Percentiles rank a stretch among this genome's conserved stretches.
Conservation (phyloP, 129 eudicot species). For the Kitagawia praeruptora region DNA sequence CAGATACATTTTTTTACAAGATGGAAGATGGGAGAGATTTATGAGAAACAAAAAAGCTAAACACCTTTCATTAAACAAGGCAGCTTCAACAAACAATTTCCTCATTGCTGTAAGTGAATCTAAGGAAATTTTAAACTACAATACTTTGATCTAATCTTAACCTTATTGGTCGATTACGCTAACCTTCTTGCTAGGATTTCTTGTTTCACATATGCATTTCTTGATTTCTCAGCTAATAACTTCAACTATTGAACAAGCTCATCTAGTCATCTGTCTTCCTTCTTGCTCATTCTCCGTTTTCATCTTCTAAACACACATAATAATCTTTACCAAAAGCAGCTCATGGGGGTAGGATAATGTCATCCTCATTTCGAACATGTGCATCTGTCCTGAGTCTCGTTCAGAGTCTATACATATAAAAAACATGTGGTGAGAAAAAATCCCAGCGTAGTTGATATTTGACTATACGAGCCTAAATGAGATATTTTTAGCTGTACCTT, state of each 20-base stretch:
- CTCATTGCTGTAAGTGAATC: not conserved
- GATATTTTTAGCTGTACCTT: constrained; percentile 9
- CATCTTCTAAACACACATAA: constrained; percentile 1
- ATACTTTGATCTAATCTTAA: not conserved
- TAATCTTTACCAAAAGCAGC: constrained; percentile 8
- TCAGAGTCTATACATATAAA: constrained; percentile 40
- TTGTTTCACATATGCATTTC: not conserved
- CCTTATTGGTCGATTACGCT: not conserved
- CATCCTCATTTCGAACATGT: constrained; percentile 37
- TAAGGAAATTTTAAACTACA: not conserved
- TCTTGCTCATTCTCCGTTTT: not conserved
- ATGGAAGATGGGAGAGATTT: not conserved
- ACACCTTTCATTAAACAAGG: not conserved
- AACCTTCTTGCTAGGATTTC: not conserved
- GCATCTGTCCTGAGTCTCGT: constrained; percentile 45
- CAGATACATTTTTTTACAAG: not conserved
- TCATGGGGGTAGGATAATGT: constrained; percentile 9
- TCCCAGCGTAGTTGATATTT: not conserved
- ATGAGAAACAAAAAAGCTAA: not conserved
- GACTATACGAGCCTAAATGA: not conserved
- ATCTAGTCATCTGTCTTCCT: not conserved
- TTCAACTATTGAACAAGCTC: not conserved
- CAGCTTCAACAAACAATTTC: constrained; percentile 2
- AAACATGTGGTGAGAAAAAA: constrained; percentile 1
- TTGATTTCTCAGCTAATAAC: not conserved